Evolutionary conservation across 192 early-diverging fungal genomes (phyloP), one percentile per base, ranked within the genome.

Genomic region (Dissophora globulifera): DNA sequence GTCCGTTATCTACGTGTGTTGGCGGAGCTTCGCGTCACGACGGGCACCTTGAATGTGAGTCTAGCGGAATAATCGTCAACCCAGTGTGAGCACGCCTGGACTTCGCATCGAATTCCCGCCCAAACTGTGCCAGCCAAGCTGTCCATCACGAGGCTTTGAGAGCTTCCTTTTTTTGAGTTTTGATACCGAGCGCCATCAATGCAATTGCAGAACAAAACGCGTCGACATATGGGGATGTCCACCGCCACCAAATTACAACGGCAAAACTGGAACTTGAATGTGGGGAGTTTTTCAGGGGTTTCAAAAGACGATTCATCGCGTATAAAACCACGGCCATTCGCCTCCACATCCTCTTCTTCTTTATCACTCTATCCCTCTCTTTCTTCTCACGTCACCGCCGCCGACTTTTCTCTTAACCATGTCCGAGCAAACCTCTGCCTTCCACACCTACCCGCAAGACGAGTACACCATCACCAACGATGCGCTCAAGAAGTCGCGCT

Each of bases 401-500:
- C 32, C 32, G 5, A 58, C n/a, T 43, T 12, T 15, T 7, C 7
- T 19, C 26, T 15, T 1, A n/a, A 67, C 31, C 35, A 76, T 76
- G 72, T 62, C 64, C 40, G 67, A 76, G 52, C 31, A 64, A 66
- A n/a, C 45, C 32, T 61, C 72, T 20, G 42, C 43, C 25, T 47
- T 45, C 6, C 20, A 22, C 53, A 27, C 45, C 2, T 61, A 67
- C 13, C 52, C 62, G 19, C 29, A 67, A 32, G 72, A 76, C 47
- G 25, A 47, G 8, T 76, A 76, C 31, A 61, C 52, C 27, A 55
- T 76, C 64, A 22, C 16, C 7, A 60, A 27, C 9, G 58, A 60
- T 13, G 43, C 31, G n/a, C 56, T 76, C 58, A 67, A 76, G 51
- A 55, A 62, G n/a, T 76, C 72, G 12, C 22, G 32, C 13, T 76